phyloP scores from a whole-genome alignment of 2,329 filamentous ascomycete species.

The Cladosporium colombiae region DNA sequence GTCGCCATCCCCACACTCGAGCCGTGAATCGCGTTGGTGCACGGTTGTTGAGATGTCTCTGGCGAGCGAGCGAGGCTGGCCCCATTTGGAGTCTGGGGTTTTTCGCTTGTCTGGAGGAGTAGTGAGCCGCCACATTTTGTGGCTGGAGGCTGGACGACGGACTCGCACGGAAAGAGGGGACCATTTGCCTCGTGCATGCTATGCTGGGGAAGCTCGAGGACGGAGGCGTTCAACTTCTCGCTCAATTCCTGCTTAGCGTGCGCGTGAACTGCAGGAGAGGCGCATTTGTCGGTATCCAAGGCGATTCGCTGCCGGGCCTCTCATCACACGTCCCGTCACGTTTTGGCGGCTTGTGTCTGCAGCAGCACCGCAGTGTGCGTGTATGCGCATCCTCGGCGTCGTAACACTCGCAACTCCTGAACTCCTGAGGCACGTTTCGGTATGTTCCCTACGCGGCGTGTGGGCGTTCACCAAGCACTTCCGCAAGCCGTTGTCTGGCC shows the following conservation, averaged over 20 bases:
- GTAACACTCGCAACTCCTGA: not conserved
- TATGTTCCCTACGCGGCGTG: not conserved
- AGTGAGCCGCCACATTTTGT: not conserved
- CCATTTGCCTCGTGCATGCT: not conserved
- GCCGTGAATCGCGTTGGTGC: conserved; percentile 6
- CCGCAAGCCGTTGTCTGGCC: conserved; percentile 1
- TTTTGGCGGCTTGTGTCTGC: not conserved
- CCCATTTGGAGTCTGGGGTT: not conserved
- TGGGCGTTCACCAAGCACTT: conserved; percentile 2
- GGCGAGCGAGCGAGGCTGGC: not conserved
- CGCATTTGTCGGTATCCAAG: conserved; percentile 4
- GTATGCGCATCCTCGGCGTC: not conserved
- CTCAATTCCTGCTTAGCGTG: not conserved
- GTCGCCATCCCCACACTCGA: conserved; percentile 20
- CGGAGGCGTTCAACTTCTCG: not conserved
- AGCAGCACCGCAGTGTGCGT: not conserved
- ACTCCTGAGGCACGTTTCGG: conserved; percentile 10
- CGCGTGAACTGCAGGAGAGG: conserved; percentile 3
- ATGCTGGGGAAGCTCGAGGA: not conserved
- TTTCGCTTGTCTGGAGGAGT: not conserved
- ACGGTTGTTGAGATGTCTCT: conserved; percentile 6
- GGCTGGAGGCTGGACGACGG: not conserved
- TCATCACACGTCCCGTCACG: not conserved
- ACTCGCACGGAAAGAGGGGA: not conserved
- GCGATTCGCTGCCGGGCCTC: not conserved